Conservation (phyloP, 2,329 filamentous ascomycete genomes). For the Cladosporium sp. region DNA sequence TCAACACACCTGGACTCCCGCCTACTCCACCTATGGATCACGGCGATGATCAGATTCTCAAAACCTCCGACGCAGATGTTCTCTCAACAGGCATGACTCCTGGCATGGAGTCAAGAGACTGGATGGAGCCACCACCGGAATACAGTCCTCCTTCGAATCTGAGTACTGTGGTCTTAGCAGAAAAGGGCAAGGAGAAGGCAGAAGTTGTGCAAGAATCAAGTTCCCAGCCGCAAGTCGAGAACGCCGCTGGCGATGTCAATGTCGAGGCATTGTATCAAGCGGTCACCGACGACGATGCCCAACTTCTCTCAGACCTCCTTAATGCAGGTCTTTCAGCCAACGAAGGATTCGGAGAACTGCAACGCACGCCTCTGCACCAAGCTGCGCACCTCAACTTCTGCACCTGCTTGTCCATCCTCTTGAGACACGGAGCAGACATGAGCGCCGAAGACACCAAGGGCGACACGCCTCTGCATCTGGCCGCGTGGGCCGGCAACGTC, state of each 20-base stretch:
- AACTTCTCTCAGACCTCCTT: constrained; percentile 25
- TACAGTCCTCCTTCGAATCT: constrained; percentile 27
- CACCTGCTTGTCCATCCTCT: constrained; percentile 24
- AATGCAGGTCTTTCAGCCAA: constrained; percentile 13
- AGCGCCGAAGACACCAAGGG: constrained; percentile 30
- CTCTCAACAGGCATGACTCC: constrained; percentile 28
- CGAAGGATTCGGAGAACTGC: constrained; percentile 27
- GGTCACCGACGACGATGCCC: constrained; percentile 26
- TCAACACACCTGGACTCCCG: constrained; percentile 12
- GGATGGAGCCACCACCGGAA: constrained; percentile 34
- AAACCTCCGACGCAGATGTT: not conserved
- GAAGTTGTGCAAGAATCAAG: constrained; percentile 4
- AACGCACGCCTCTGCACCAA: constrained; percentile 33
- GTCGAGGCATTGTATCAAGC: constrained; percentile 28
- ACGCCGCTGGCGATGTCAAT: constrained; percentile 21
- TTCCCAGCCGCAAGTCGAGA: constrained; percentile 19
- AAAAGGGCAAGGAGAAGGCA: constrained; percentile 24
- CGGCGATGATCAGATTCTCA: not conserved
- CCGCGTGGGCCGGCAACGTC: constrained; percentile 33
- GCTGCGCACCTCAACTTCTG: constrained; percentile 32
- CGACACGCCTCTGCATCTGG: constrained; percentile 33
- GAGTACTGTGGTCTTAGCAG: constrained; percentile 9
- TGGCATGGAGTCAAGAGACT: constrained; percentile 25
- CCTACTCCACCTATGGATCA: constrained; percentile 25
- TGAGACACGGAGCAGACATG: constrained; percentile 28